Conservation (phyloP, 2,329 filamentous ascomycete species). For the Mycogone perniciosa region DNA sequence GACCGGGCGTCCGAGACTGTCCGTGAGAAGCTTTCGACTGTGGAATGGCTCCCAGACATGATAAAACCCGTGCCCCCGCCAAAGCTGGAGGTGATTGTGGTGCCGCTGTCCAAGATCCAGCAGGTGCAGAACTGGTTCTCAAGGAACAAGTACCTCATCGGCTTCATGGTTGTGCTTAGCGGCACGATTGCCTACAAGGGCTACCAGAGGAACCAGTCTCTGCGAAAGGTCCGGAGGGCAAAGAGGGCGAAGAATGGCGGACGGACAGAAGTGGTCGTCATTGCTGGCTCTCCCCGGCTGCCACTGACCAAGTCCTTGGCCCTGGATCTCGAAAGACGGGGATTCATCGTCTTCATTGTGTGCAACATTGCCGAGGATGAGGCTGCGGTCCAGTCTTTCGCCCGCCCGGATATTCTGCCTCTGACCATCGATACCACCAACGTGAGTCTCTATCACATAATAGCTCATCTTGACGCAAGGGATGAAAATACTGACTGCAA, state of each 20-base stretch:
- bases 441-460: conserved; percentile 39
- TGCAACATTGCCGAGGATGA: conserved; percentile 84
- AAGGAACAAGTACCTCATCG: conserved; percentile 66
- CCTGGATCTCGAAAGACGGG: conserved; percentile 80
- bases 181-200: conserved; percentile 55
- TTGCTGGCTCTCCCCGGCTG: conserved; percentile 81
- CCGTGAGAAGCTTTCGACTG: conserved; percentile 60
- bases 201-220: conserved; percentile 47
- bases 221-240: conserved; percentile 65
- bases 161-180: conserved; percentile 62
- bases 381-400: conserved; percentile 65
- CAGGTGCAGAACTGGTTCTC: conserved; percentile 64
- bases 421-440: conserved; percentile 78
- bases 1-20: conserved; percentile 67
- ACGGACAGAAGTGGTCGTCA: conserved; percentile 76
- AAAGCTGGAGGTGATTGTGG: conserved; percentile 27
- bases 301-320: conserved; percentile 78
- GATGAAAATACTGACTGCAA: background rate
- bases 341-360: conserved; percentile 89
- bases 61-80: conserved; percentile 54
- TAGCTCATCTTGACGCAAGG: background rate
- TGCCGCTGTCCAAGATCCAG: conserved; percentile 35
- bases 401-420: conserved; percentile 74
- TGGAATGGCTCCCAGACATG: conserved; percentile 66
- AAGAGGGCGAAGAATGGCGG: conserved; percentile 76